These are phyloP conservation scores for Zygoascus sp. DNA, from an alignment of 1,139 yeast genomes.

Conservation along the genomic window DNA sequence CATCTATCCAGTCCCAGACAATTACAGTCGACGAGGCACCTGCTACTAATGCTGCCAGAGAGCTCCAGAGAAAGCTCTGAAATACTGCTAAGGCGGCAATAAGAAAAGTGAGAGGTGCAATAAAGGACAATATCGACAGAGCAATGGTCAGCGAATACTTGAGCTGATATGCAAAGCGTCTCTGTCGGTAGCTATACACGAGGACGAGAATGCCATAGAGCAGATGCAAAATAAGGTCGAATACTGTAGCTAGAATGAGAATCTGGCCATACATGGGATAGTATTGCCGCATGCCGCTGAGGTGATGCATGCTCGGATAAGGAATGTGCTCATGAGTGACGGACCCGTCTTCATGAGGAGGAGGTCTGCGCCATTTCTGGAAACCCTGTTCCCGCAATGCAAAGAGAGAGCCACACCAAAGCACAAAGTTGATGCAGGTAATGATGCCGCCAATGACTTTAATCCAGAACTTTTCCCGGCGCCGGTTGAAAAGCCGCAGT, in stretches of 20 bases:
- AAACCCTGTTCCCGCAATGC: too few relatives aligned
- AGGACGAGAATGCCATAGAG: conserved; percentile 66
- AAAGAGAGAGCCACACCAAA: conserved; percentile 18
- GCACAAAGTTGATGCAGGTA: conserved; percentile 38
- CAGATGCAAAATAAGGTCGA: conserved; percentile 68
- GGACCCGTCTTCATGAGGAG: too few relatives aligned
- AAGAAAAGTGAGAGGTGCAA: conserved; percentile 70
- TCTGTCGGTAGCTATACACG: conserved; percentile 55
- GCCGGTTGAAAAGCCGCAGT: conserved; percentile 65
- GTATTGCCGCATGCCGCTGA: conserved; percentile 3
- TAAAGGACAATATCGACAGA: conserved; percentile 54
- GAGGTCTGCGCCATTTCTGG: too few relatives aligned
- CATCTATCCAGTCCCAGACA: conserved; percentile 91
- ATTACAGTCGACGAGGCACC: conserved; percentile 47
- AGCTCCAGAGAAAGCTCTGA: conserved; percentile 73
- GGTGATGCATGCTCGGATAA: too few relatives aligned
- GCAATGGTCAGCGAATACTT: conserved; percentile 50
- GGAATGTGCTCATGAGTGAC: too few relatives aligned
- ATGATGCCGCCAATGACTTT: conserved; percentile 57
- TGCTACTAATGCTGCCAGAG: conserved; percentile 62
- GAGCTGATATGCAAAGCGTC: conserved; percentile 51
- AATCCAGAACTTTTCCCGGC: conserved; percentile 60
- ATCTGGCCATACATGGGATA: conserved; percentile 9
- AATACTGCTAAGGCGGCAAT: conserved; percentile 63
- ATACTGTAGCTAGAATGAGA: conserved; percentile 62